phyloP scores from a whole-genome alignment of 1,284 basidiomycete species.

The Ustilago loliicola region DNA sequence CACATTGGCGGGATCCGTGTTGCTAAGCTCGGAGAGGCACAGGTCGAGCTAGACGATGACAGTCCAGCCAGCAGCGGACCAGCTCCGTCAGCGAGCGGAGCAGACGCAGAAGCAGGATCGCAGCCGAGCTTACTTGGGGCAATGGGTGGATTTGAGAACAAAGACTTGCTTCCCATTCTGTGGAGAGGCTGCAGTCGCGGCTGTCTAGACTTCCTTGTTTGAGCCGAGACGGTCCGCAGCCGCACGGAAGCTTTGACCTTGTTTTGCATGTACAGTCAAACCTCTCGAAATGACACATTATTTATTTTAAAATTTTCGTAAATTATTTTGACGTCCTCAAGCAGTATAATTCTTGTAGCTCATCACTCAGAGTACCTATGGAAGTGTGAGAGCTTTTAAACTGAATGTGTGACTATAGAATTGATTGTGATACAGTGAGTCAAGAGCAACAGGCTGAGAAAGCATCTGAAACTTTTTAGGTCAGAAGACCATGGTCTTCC shows the following conservation, averaged over 20 bases:
- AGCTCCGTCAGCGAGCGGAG: background rate
- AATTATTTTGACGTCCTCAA: no score
- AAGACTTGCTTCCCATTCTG: slow-evolving; percentile 49
- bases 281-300: no score
- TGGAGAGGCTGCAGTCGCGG: slow-evolving; percentile 54
- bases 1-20: slow-evolving; percentile 64
- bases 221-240: background rate
- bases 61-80: background rate
- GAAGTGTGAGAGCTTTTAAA: no score
- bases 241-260: background rate
- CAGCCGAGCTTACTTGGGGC: slow-evolving; percentile 39
- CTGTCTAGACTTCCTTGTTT: slow-evolving; percentile 55
- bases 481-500: no score
- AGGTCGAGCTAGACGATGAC: slow-evolving; percentile 28
- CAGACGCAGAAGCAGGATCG: background rate
- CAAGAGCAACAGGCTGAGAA: no score
- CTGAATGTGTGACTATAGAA: no score
- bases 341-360: no score
- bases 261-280: background rate
- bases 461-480: no score
- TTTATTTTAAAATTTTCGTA: no score
- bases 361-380: no score
- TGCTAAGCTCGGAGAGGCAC: slow-evolving; percentile 45
- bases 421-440: no score
- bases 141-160: slow-evolving; percentile 43